Conservation (phyloP, 768 basidiomycete genomes). For the Boletus rubroflammeus region DNA sequence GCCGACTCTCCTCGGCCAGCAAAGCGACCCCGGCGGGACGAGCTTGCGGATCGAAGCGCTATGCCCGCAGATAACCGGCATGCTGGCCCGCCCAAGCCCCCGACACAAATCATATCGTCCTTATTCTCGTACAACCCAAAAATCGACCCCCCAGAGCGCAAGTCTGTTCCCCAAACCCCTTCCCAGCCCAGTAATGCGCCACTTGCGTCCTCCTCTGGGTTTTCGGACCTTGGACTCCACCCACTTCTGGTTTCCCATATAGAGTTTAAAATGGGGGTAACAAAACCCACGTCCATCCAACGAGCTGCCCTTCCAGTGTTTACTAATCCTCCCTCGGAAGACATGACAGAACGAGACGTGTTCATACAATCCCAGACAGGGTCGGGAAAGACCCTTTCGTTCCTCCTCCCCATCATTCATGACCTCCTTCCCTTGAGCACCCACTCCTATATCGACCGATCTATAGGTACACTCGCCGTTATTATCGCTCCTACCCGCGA, state of each 20-base stretch:
- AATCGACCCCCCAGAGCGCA: constrained; percentile 42
- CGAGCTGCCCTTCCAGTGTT: constrained; percentile 66
- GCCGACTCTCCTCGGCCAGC: constrained; percentile 34
- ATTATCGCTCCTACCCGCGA: constrained; percentile 95
- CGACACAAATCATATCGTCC: constrained; percentile 77
- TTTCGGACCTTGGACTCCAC: constrained; percentile 79
- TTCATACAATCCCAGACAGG: constrained; percentile 98
- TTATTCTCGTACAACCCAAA: constrained; percentile 84
- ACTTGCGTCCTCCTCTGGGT: constrained; percentile 68
- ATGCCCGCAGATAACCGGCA: constrained; percentile 11
- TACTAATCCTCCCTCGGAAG: constrained; percentile 39
- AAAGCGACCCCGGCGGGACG: constrained; percentile 45
- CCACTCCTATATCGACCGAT: constrained; percentile 90
- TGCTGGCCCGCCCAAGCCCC: constrained; percentile 28
- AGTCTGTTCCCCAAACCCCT: constrained; percentile 22
- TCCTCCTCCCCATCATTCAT: constrained; percentile 91
- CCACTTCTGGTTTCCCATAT: constrained; percentile 79
- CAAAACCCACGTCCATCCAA: constrained; percentile 89
- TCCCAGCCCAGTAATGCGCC: constrained; percentile 80
- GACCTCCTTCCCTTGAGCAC: constrained; percentile 88
- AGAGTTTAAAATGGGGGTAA: constrained; percentile 72
- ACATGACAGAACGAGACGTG: constrained; percentile 56
- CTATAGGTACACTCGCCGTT: constrained; percentile 90
- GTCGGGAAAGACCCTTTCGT: constrained; percentile 93
- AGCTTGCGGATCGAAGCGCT: constrained; percentile 18